A percentile compares a stretch with the other conserved stretches of the same genome.
These are phyloP conservation scores for Citrus reticulata DNA, from an alignment of 345 rosid genomes.

Conservation along the genomic window DNA sequence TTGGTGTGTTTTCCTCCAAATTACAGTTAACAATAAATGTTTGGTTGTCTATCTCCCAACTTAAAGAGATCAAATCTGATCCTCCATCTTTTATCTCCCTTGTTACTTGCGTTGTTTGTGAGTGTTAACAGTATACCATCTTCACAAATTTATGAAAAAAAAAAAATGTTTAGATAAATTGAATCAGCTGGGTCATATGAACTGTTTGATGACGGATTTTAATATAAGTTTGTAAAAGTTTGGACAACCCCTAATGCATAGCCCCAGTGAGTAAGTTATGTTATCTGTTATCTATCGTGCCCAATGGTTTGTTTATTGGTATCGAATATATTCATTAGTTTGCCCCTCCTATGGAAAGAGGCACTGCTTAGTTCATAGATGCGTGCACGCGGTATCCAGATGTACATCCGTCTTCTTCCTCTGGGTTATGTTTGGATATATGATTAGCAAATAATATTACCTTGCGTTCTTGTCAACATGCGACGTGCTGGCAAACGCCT, in stretches of 20 bases:
- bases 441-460: too few species aligned
- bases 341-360: too few species aligned
- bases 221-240: not conserved
- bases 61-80: slow-evolving; percentile 18
- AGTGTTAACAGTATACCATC: not conserved
- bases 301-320: not conserved
- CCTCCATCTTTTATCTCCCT: not conserved
- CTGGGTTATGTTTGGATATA: too few species aligned
- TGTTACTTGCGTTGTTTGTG: not conserved
- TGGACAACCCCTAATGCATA: not conserved
- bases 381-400: too few species aligned
- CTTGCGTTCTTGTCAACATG: too few species aligned
- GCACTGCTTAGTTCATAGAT: too few species aligned
- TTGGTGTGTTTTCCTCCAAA: slow-evolving; percentile 18
- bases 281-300: too few species aligned
- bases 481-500: too few species aligned
- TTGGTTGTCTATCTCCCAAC: slow-evolving; percentile 16
- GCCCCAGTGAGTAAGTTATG: not conserved
- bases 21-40: not conserved
- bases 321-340: too few species aligned
- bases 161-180: not conserved
- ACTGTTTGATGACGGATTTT: not conserved
- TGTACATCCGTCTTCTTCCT: too few species aligned
- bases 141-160: not conserved
- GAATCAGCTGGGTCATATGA: not conserved